These are phyloP conservation scores for Hypoxylon sp. DNA, from an alignment of 2,329 filamentous ascomycete species.

Conservation along the genomic window DNA sequence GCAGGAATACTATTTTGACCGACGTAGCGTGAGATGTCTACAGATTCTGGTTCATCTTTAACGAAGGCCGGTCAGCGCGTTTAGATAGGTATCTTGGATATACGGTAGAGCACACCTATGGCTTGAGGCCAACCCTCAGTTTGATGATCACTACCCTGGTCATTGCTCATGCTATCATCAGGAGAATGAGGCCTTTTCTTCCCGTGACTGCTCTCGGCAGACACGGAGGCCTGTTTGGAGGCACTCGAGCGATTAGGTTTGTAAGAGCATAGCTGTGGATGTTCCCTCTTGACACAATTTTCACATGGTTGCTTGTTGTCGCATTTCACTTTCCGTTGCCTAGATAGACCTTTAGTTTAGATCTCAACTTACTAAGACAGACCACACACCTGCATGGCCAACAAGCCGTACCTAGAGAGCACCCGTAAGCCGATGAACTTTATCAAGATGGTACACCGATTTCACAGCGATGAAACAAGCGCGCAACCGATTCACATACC, in stretches of 20 bases:
- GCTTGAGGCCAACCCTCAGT: conserved; percentile 52
- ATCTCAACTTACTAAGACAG: conserved; percentile 1
- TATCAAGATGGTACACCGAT: background rate
- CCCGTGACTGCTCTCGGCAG: conserved; percentile 48
- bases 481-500: conserved; percentile 60
- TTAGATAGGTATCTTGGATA: conserved; percentile 25
- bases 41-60: conserved; percentile 66
- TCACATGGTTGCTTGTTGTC: conserved; percentile 77
- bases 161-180: conserved; percentile 55
- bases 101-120: conserved; percentile 47
- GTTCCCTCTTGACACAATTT: conserved; percentile 76
- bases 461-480: conserved; percentile 7
- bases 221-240: conserved; percentile 53
- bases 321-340: conserved; percentile 77
- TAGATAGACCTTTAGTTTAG: conserved; percentile 37
- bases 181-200: conserved; percentile 62
- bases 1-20: conserved; percentile 77
- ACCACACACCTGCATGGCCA: conserved; percentile 67
- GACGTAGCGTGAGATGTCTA: conserved; percentile 70
- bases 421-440: conserved; percentile 39
- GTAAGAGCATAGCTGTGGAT: conserved; percentile 74
- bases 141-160: conserved; percentile 56
- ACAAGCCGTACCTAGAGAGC: conserved; percentile 68
- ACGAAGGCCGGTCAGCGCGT: conserved; percentile 28
- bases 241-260: conserved; percentile 69